Base-by-base conservation (phyloP, 2,329 filamentous ascomycete species). In the Fusarium sp. region DNA sequence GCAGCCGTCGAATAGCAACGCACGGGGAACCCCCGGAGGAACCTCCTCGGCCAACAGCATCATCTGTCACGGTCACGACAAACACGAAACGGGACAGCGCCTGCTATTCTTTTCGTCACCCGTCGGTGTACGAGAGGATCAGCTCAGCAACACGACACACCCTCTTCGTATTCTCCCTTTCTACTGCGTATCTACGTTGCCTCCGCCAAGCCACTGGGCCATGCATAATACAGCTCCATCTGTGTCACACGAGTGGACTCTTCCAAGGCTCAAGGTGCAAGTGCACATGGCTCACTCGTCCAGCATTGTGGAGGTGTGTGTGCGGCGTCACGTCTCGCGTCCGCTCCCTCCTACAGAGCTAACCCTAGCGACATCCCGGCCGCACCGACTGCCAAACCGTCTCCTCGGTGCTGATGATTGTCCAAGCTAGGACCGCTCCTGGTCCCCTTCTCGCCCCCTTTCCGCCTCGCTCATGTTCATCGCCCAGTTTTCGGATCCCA, bases 331-430 rank as follows among this genome's bases (percentile, higher is more conserved):
- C 30, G 50, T 59, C 53, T 55, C 47, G 50, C 52, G 51, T 60
- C 62, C 55, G 40, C 48, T 61, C 43, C 40, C 56, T 69, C 60
- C 53, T 50, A 40, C 31, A 65, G 56, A 47, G 34, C 44, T 40
- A 63, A 63, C 36, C 54, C 18, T 63, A 69, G 44, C 57, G 15
- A 55, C 50, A 51, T 60, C 36, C 62, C 47, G 59, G 55, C 39
- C 51, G 59, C 63, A 57, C 60, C 61, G 63, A 68, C 60, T 62
- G 47, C 50, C 59, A 69, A 69, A 60, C 70, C 68, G 52, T 44
- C 31, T 52, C 44, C 52, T 63, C 67, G 64, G 67, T 60, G 53
- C 39, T 59, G 28, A 46, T 56, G n/a, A 52, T 46, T 58, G 54
- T 60, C 43, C 57, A 48, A 62, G 56, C 66, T 62, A 56, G 59